Percentiles rank a stretch among this genome's conserved stretches.
phyloP scores from a whole-genome alignment of 2,329 filamentous ascomycete genomes.

The Hypoxylon sp. region DNA sequence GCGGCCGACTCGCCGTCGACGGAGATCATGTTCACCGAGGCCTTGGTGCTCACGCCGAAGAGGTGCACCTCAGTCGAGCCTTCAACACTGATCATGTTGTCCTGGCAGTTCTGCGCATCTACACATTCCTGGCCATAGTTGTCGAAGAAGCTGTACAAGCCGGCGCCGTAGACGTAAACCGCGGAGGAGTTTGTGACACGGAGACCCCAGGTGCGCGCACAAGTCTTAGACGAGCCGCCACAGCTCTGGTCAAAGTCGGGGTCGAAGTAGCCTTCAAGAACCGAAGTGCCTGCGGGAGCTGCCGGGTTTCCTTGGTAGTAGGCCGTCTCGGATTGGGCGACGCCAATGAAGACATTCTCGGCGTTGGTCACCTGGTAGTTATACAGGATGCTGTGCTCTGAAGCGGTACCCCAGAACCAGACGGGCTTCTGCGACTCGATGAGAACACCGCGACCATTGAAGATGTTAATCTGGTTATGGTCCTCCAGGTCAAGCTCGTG shows the following conservation, averaged over 20 bases:
- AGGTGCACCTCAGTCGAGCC: conserved; percentile 65
- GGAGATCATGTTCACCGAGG: conserved; percentile 75
- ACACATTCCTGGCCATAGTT: conserved; percentile 80
- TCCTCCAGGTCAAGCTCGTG: conserved; percentile 82
- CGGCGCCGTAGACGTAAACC: conserved; percentile 74
- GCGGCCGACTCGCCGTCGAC: conserved; percentile 63
- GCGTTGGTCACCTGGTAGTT: conserved; percentile 88
- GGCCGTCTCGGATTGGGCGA: conserved; percentile 90
- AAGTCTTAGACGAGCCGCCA: conserved; percentile 53
- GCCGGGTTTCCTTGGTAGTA: conserved; percentile 87
- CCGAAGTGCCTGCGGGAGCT: conserved; percentile 69
- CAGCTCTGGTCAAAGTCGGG: conserved; percentile 72
- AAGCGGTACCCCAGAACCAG: conserved; percentile 83
- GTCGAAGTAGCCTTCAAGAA: conserved; percentile 66
- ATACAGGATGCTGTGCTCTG: conserved; percentile 72
- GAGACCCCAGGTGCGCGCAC: conserved; percentile 80
- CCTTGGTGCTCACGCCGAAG: conserved; percentile 78
- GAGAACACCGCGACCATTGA: conserved; percentile 83
- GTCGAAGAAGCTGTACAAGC: conserved; percentile 84
- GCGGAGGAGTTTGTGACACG: conserved; percentile 73
- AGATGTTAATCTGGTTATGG: conserved; percentile 83
- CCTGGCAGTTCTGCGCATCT: conserved; percentile 72
- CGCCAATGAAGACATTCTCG: conserved; percentile 79
- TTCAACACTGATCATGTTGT: conserved; percentile 79
- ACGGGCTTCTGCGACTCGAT: conserved; percentile 80